Evolutionary conservation across 371 early-diverging fungal genomes (phyloP), one percentile per base, ranked within the genome.

Genomic region (Basidiobolus meristosporus): DNA sequence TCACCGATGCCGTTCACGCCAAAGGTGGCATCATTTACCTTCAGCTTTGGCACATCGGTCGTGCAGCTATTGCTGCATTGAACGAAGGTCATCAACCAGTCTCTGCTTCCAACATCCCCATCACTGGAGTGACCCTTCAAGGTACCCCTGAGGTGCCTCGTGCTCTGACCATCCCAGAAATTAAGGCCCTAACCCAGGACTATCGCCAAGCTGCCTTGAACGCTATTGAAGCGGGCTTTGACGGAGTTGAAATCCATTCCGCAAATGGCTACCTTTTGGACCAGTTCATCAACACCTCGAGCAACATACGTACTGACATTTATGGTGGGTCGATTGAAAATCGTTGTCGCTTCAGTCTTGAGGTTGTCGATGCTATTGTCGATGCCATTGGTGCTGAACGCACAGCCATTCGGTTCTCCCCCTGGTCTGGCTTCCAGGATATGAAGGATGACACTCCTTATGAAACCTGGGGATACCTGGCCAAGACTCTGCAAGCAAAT

Each of bases 1-100:
- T 86, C 5, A 73, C 64, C 7, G 63, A 67, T 35, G 62, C 66
- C 44, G 54, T 69, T 35, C 79, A 88, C 44, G 54, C 60, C 1
- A 68, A 72, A n/a, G 78, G 75, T 7, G 46, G 62, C 16, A 48
- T 62, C 16, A 51, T 70, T 10, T 83, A 65, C 34, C 68, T 85
- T 44, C 90, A 90, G 45, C 48, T 90, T 2, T 77, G 68, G 0
- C 90, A 89, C 45, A 75, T 77, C 3, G 90, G 90, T 5, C 62
- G 87, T 40, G 38, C 36, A n/a, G 42, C 37, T 0, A 19, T 19
- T 36, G 30, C 9, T 0, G 15, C 20, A 18, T 32, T 38, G 11
- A 20, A 42, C 3, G 45, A 47, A n/a, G 49, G 36, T 15, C 38
- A 46, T 7, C 32, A 50, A 17, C 41, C 45, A 10, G 43, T 59